Conservation (phyloP, 352 stramenopile species). For the Phytopythium litorale region DNA sequence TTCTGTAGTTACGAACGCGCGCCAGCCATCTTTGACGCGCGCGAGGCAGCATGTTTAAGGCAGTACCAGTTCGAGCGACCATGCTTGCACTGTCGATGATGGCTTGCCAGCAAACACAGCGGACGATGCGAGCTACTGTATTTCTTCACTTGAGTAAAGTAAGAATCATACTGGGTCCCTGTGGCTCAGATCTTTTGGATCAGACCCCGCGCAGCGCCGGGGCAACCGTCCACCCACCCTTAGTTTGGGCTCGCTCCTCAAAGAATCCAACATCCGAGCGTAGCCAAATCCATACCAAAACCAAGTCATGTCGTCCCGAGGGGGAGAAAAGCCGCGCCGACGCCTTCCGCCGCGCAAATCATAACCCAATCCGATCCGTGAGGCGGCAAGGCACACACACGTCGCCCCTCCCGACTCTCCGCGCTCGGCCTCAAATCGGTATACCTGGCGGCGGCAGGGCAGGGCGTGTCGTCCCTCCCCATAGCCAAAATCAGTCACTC, state of each 20-base stretch:
- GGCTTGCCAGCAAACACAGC: too few species aligned
- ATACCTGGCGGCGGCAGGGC: too few species aligned
- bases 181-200: background rate
- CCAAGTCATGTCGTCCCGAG: too few species aligned
- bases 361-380: constrained; percentile 1
- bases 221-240: background rate
- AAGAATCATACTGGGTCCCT: too few species aligned
- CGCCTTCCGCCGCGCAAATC: background rate
- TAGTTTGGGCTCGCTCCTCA: background rate
- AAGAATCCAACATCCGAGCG: background rate
- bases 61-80: too few species aligned
- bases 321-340: background rate
- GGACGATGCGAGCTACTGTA: too few species aligned
- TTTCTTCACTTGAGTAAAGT: too few species aligned
- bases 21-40: too few species aligned
- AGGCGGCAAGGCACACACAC: background rate
- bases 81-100: too few species aligned
- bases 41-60: too few species aligned
- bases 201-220: background rate
- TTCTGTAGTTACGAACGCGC: too few species aligned
- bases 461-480: background rate
- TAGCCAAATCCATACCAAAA: background rate
- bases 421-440: background rate
- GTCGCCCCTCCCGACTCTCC: too few species aligned
- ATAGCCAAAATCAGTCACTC: constrained; percentile 5